phyloP scores from a whole-genome alignment of 1,139 yeast species.

The Hemisphaericaspora xylofermentans region DNA sequence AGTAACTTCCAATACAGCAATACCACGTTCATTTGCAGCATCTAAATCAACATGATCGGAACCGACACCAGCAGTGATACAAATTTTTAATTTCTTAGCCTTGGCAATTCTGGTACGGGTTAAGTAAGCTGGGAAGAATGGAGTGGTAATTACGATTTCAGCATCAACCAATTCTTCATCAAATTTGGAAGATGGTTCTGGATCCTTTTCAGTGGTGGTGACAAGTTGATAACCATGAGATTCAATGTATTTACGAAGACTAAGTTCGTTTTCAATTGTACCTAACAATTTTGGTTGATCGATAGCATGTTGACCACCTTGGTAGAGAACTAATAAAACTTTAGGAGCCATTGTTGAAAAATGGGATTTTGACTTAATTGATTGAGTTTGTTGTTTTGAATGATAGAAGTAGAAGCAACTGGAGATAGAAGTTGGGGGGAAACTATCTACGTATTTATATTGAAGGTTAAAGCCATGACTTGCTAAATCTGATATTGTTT shows the following conservation, averaged over 20 bases:
- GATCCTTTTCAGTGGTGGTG: too few species aligned
- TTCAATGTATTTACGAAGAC: too few species aligned
- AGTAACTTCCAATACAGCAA: too few species aligned
- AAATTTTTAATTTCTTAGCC: constrained; percentile 71
- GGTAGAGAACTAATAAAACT: constrained; percentile 56
- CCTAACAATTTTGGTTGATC: constrained; percentile 62
- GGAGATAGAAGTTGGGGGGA: neutral
- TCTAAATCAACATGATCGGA: constrained; percentile 77
- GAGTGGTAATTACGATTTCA: constrained; percentile 77
- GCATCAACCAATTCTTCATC: constrained; percentile 54
- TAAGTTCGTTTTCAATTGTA: too few species aligned
- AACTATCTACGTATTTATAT: neutral
- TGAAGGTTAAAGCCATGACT: too few species aligned
- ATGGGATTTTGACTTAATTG: too few species aligned
- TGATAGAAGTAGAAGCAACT: neutral
- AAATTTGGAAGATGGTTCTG: too few species aligned
- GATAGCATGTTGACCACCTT: constrained; percentile 55
- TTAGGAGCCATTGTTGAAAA: constrained; percentile 27
- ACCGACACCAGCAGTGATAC: constrained; percentile 84
- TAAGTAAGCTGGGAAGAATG: constrained; percentile 81
- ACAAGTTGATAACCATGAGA: too few species aligned
- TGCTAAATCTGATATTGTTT: too few species aligned
- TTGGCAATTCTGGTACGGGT: constrained; percentile 62
- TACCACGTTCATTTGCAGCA: constrained; percentile 63
- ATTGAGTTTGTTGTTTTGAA: neutral